Evolutionary conservation across 768 basidiomycete genomes (phyloP).

Genomic region (Serendipita sp.): DNA sequence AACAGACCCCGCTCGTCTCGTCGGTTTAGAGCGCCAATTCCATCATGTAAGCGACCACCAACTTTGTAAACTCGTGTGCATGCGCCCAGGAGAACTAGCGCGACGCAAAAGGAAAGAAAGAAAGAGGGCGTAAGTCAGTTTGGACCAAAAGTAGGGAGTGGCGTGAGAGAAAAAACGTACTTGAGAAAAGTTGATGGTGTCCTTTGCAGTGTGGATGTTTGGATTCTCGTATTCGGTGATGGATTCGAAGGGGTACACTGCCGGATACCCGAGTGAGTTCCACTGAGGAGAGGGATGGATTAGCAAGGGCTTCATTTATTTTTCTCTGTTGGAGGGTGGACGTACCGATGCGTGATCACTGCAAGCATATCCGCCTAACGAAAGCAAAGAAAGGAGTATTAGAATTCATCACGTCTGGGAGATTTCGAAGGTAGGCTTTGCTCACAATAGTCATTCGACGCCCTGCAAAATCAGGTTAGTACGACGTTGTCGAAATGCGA

Average conservation of each 20-base stretch:
- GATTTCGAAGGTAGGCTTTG: no score
- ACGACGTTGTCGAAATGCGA: slow-evolving; percentile 35
- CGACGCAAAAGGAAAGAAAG: slow-evolving; percentile 16
- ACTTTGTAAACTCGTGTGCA: slow-evolving; percentile 44
- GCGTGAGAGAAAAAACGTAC: neutral
- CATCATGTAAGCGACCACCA: slow-evolving; percentile 41
- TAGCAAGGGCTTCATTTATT: slow-evolving; percentile 11
- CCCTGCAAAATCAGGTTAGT: slow-evolving; percentile 11
- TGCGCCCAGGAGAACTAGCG: slow-evolving; percentile 31
- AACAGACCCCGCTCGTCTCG: no score
- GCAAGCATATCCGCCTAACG: slow-evolving; percentile 25
- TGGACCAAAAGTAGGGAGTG: no score
- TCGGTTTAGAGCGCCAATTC: slow-evolving; percentile 29
- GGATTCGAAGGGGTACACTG: slow-evolving; percentile 24
- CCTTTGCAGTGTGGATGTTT: slow-evolving; percentile 22
- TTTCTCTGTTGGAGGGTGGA: neutral
- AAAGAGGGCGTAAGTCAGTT: no score
- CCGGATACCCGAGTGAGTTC: slow-evolving; percentile 16
- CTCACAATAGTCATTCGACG: neutral
- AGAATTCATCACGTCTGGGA: slow-evolving; percentile 27
- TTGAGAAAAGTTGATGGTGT: slow-evolving; percentile 24
- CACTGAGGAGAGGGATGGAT: slow-evolving; percentile 21
- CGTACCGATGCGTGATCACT: slow-evolving; percentile 18
- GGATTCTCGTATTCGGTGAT: slow-evolving; percentile 31
- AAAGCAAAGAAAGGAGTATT: slow-evolving; percentile 28